Percentiles rank a stretch among this genome's conserved stretches.
phyloP scores from a whole-genome alignment of 2,329 filamentous ascomycete species.

The Boeremia lycopersici region DNA sequence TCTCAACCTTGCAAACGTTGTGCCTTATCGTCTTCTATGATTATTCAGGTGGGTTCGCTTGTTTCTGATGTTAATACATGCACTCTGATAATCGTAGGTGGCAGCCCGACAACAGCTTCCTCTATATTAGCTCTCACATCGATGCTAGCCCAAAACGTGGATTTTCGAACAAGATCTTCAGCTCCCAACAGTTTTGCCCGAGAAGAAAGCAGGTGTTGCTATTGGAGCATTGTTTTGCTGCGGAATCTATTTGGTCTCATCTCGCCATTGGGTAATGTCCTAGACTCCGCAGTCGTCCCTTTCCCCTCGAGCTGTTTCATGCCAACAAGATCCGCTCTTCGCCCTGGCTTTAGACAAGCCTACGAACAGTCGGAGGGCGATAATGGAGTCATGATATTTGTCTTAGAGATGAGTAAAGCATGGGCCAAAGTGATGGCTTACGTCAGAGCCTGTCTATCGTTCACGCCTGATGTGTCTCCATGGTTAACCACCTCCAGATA shows the following conservation, averaged over 20 bases:
- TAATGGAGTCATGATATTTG: slow-evolving; percentile 1
- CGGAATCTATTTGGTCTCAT: not conserved
- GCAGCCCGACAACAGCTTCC: not conserved
- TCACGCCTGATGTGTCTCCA: not conserved
- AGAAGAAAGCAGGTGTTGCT: not conserved
- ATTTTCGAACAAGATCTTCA: not conserved
- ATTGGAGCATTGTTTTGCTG: not conserved
- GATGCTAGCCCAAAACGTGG: not conserved
- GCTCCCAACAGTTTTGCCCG: not conserved
- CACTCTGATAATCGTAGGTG: not conserved
- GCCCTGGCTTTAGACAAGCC: not conserved
- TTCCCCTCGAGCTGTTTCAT: slow-evolving; percentile 2
- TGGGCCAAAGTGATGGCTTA: slow-evolving; percentile 7
- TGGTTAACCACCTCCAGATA: slow-evolving; percentile 7
- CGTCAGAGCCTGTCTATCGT: slow-evolving; percentile 1
- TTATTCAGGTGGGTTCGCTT: not conserved
- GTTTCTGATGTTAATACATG: too few relatives aligned
- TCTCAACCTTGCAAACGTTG: not conserved
- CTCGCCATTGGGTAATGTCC: not conserved
- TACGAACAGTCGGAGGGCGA: not conserved
- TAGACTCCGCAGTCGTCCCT: not conserved
- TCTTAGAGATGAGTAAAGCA: slow-evolving; percentile 3
- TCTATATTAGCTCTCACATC: not conserved
- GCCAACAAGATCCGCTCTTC: not conserved
- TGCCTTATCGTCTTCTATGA: not conserved